Base-by-base conservation (phyloP, 768 basidiomycete species). In the Lentinus brumalis region DNA sequence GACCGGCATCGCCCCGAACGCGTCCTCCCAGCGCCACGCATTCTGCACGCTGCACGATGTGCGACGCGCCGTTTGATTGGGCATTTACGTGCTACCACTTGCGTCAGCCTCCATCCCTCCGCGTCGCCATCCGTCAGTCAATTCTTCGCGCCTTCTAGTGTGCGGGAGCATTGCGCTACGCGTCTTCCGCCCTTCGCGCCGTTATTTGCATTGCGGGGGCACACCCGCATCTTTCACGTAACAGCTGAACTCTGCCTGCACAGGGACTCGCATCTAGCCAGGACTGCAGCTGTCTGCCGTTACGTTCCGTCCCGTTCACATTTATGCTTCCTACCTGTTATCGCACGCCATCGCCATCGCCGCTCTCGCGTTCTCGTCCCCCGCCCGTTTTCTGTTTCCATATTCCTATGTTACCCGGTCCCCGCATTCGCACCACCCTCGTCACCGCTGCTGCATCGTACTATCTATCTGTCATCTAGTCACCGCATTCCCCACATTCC, bases 341-440 rank as follows among this genome's bases (percentile, higher is more conserved):
- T 63, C 61, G 53, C 57, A 55, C 57, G 29, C 57, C 62, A 63
- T 62, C 61, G 50, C 53, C 54, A 35, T 56, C 56, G 29, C 38
- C 30, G 50, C 15, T 31, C 50, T 32, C 21, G 10, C 50, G 5
- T 39, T 35, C 38, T 52, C 31, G 32, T n/a, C 53, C 53, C 12
- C 40, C 29, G 26, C 31, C 16, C 35, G 7, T 35, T 35, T 35
- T 11, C 35, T 35, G 7, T 35, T 35, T 35, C 35, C 35, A 6
- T 35, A 11, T 35, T 35, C 35, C 35, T 35, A 35, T 35, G 35
- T 11, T 35, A 35, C 38, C 21, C 53, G 41, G 39, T 55, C n/a
- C 29, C 39, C 6, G 15, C 39, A 35, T 41, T 61, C 60, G 51
- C 60, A 56, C 49, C 60, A 56, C 49, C 54, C 55, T 53, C 61